These are phyloP conservation scores for Dactylellina leptospora DNA, from an alignment of 2,329 filamentous ascomycete genomes.

Conservation along the genomic window DNA sequence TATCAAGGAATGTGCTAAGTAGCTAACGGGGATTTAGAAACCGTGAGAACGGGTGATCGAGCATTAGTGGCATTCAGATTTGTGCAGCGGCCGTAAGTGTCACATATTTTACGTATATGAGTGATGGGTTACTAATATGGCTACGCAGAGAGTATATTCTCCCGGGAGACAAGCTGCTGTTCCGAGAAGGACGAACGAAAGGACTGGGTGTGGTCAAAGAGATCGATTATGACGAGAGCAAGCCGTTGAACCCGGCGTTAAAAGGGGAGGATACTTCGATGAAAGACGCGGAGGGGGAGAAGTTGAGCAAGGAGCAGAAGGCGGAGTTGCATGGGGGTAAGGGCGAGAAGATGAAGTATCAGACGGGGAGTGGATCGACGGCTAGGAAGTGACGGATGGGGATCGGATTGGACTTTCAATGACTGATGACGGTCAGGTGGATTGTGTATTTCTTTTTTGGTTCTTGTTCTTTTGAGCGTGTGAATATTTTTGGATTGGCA, in stretches of 20 bases:
- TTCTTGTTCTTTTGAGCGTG: slow-evolving; percentile 3
- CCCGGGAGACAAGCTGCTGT: slow-evolving; percentile 86
- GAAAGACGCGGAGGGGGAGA: slow-evolving; percentile 27
- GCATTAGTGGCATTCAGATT: slow-evolving; percentile 94
- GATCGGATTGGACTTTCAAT: not conserved
- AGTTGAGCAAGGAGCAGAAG: slow-evolving; percentile 40
- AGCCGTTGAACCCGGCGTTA: slow-evolving; percentile 54
- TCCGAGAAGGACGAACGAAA: slow-evolving; percentile 94
- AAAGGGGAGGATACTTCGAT: slow-evolving; percentile 19
- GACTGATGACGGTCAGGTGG: not conserved
- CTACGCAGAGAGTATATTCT: slow-evolving; percentile 75
- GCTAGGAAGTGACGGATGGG: not conserved
- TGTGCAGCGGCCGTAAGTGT: slow-evolving; percentile 75
- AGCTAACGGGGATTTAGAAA: slow-evolving; percentile 60
- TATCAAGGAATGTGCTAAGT: not conserved
- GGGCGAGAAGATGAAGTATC: slow-evolving; percentile 52
- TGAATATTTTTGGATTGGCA: not conserved
- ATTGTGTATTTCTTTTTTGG: not conserved
- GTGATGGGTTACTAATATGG: not conserved
- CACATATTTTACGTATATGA: not conserved
- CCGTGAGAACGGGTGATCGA: slow-evolving; percentile 93
- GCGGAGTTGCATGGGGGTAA: slow-evolving; percentile 39
- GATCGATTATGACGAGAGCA: slow-evolving; percentile 79
- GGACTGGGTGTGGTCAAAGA: slow-evolving; percentile 92
- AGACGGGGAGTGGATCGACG: slow-evolving; percentile 33